Base-by-base conservation (phyloP, 495 filamentous ascomycete genomes). In the Schizothecium vesticola region DNA sequence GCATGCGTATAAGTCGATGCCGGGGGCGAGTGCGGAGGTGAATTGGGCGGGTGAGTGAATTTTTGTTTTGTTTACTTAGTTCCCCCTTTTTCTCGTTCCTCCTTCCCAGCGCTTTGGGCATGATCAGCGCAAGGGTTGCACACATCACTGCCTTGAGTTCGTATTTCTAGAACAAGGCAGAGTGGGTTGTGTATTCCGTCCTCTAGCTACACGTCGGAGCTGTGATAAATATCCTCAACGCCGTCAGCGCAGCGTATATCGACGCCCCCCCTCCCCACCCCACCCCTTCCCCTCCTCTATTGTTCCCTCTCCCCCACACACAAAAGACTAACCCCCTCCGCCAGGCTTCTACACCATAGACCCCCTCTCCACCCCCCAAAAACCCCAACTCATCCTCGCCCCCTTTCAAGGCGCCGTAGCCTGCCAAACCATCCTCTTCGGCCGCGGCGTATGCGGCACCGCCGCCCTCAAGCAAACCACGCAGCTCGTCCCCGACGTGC, bases 321-420 rank as follows among this genome's bases (percentile, higher is more conserved):
- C 16, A 33, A 31, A 33, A 31, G 1, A n/a, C 33, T 33, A 12
- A 16, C 12, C 6, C 13, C 24, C 9, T 22, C 10, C 16, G 0
- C 25, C 36, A 87, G 86, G 86, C 31, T 97, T 97, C 86, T 97
- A 97, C 80, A 88, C 91, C 63, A 83, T 92, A 73, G 86, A 92
- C 73, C 88, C 86, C 28, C 79, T 77, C 56, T 82, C 83, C 60
- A 76, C 3, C 33, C 63, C 29, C 66, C 24, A 78, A 79, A 64
- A 10, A 16, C 78, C 70, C 11, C 82, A 85, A 65, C 84, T 96
- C 58, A 89, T 96, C 67, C 86, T 96, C 1, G 93, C 91, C 0
- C 94, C 93, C 5, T 97, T 97, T 81, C 89, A 94, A 61, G 94
- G 94, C 57, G 90, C 93, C 70, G 89, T 93, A 9, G 92, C 94